phyloP scores from a whole-genome alignment of 306 rosid genomes.

The Pyrus pyrifolia region DNA sequence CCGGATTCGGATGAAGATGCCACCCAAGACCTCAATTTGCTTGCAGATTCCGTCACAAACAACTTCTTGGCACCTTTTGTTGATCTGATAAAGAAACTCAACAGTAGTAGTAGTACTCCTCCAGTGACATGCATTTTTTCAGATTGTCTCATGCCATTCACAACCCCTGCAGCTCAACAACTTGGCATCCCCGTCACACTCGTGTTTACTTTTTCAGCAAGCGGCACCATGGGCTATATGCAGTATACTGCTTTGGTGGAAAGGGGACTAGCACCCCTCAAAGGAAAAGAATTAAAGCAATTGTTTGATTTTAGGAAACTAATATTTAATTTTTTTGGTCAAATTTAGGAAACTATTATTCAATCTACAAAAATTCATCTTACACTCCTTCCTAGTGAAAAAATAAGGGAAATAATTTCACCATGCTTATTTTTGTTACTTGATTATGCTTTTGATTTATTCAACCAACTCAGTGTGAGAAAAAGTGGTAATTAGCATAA shows the following conservation, averaged over 20 bases:
- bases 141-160: background rate
- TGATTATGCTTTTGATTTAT: no score
- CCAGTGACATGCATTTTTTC: background rate
- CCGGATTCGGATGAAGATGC: background rate
- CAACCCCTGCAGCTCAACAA: background rate
- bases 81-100: background rate
- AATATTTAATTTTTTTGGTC: no score
- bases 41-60: fast-evolving
- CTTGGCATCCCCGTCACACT: background rate
- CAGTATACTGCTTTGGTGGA: background rate
- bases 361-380: no score
- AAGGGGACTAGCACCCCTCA: background rate
- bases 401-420: no score
- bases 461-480: no score
- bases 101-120: background rate
- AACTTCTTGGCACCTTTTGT: background rate
- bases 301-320: no score
- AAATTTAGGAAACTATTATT: no score
- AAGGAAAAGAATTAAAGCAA: background rate
- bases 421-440: no score
- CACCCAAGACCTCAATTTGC: background rate
- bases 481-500: no score
- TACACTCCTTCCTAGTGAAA: no score
- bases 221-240: background rate
- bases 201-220: background rate